Conservation (phyloP, 257 asterid species). For the Nicotiana otophora region DNA sequence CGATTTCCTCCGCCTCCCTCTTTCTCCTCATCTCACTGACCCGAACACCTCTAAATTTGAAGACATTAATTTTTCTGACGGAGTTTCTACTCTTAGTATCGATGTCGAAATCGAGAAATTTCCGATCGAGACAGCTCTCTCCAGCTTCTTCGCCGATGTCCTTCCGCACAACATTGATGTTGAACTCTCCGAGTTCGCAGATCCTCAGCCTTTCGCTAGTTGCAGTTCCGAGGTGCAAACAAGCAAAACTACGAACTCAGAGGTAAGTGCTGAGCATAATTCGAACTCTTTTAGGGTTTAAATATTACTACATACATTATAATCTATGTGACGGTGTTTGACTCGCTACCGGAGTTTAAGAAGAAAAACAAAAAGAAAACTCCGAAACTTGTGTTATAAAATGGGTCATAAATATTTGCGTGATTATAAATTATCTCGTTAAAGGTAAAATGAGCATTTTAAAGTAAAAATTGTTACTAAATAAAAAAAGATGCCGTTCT, state of each 20-base stretch:
- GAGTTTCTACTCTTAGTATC: slow-evolving; percentile 30
- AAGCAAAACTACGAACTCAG: slow-evolving; percentile 6
- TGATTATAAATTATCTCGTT: no score
- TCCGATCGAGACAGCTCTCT: slow-evolving; percentile 61
- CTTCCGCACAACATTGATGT: slow-evolving; percentile 51
- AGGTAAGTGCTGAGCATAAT: slow-evolving; percentile 16
- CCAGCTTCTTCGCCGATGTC: slow-evolving; percentile 60
- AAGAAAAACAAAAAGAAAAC: no score
- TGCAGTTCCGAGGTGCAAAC: neutral
- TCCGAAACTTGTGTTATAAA: no score
- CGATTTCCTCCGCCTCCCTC: slow-evolving; percentile 54
- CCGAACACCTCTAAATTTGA: slow-evolving; percentile 5
- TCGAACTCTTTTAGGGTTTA: neutral
- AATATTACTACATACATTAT: neutral
- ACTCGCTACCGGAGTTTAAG: no score
- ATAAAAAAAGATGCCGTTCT: no score
- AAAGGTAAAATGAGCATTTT: no score
- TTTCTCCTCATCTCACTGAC: slow-evolving; percentile 20
- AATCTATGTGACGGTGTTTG: no score
- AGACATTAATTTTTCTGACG: slow-evolving; percentile 33
- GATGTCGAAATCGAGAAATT: slow-evolving; percentile 40
- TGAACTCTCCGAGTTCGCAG: slow-evolving; percentile 16
- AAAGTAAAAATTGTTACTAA: no score
- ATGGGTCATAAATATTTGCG: no score
- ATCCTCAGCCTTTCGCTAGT: slow-evolving; percentile 8